Evolutionary conservation across 23 red algal species (phyloP), one percentile per base, ranked within the genome.

Genomic region (Gracilariopsis chorda): DNA sequence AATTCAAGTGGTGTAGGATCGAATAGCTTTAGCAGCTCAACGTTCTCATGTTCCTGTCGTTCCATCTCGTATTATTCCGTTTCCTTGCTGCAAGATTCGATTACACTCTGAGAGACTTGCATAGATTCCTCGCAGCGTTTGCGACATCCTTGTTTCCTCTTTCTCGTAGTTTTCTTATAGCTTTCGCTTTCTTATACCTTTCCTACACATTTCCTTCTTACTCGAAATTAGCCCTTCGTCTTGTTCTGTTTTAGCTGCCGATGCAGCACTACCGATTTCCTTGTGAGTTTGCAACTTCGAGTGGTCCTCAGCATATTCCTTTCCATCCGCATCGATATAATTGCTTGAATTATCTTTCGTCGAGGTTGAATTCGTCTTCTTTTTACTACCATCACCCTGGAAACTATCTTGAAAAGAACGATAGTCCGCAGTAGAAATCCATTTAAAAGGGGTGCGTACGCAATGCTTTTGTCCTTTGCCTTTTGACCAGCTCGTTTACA

Each of bases 371-470:
- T 32, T 42, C 34, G 56, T 16, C 78, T 60, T 82, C 56, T 58
- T 82, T 19, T 8, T 59, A 40, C 20, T 30, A 24, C 34, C 23
- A 21, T 60, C 55, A 39, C 69, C 81, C 11, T 9, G 51, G 59
- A 72, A 42, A 4, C 32, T 48, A 29, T 86, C 81, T 8, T 86
- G 30, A 13, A 28, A 7, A 21, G 39, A 48, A 7, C 67, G 46
- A 57, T 69, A 84, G 48, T 86, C 40, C 14, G 63, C 81, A 23
- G 63, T 70, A 48, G 10, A 86, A 57, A 86, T 42, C 81, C 58
- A 56, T 16, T 72, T 49, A 48, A 67, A 86, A 25, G 5, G 36
- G 56, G 53, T 7, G 56, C 81, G n/a, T 68, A 86, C 6, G 39
- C 16, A 23, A 72, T 27, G 19, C 8, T 71, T 48, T 0, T 41